phyloP scores from a whole-genome alignment of 1,284 basidiomycete species.

The Amylostereum areolatum region DNA sequence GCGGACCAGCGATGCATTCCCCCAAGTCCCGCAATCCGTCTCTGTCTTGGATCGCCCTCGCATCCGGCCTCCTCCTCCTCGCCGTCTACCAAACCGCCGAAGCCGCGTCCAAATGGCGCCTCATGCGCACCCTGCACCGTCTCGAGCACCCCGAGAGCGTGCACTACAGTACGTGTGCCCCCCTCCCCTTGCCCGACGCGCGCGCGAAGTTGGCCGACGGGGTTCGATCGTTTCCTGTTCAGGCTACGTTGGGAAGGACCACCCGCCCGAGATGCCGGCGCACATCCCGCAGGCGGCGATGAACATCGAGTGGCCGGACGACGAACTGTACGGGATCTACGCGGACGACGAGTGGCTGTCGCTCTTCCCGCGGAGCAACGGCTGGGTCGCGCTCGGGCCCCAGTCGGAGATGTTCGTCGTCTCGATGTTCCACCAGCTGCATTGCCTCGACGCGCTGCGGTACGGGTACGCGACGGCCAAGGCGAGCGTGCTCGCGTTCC shows the following conservation, averaged over 20 bases:
- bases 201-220: not conserved
- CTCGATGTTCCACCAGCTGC: slow-evolving; percentile 31
- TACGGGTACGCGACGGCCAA: slow-evolving; percentile 16
- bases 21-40: too few relatives aligned
- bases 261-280: slow-evolving; percentile 16
- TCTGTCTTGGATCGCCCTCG: too few relatives aligned
- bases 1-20: too few relatives aligned
- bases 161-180: not conserved
- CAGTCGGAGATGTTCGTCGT: slow-evolving; percentile 25
- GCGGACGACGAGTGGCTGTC: slow-evolving; percentile 30
- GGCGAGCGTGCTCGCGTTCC: not conserved
- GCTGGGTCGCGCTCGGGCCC: slow-evolving; percentile 28
- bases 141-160: not conserved
- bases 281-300: slow-evolving; percentile 10
- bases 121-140: not conserved
- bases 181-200: not conserved
- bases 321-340: slow-evolving; percentile 11
- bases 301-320: slow-evolving; percentile 8
- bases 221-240: not conserved
- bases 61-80: not conserved
- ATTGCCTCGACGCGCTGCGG: slow-evolving; percentile 28
- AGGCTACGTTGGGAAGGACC: slow-evolving; percentile 18
- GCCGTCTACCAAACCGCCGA: not conserved
- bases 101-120: not conserved
- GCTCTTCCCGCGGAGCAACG: slow-evolving; percentile 27